phyloP scores from a whole-genome alignment of 108 stramenopile genomes.

The Pseudonitzschia delicatissima region DNA sequence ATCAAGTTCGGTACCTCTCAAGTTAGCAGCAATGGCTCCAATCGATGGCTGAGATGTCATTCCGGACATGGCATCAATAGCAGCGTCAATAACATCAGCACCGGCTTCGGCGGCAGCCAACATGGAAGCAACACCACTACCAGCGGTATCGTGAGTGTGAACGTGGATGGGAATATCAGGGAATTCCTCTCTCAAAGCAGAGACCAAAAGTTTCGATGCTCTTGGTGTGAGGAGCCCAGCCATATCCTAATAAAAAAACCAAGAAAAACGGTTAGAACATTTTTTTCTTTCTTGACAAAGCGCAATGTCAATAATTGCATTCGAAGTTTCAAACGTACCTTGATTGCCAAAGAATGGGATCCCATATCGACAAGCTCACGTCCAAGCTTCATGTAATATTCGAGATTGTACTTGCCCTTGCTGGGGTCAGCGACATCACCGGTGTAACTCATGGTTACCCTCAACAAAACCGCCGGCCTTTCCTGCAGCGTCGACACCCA shows the following conservation, averaged over 20 bases:
- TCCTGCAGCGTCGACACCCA: conserved; percentile 94
- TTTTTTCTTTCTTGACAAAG: too few species aligned
- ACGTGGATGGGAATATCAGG: conserved; percentile 94
- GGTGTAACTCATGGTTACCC: conserved; percentile 92
- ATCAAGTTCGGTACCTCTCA: conserved; percentile 74
- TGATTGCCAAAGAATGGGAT: conserved; percentile 90
- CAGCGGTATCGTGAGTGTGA: conserved; percentile 97
- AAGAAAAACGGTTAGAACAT: neutral
- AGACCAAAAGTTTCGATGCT: conserved; percentile 73
- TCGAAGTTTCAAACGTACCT: conserved; percentile 24
- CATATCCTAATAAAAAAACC: conserved; percentile 63
- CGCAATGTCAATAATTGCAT: neutral
- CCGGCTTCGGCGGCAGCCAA: conserved; percentile 86
- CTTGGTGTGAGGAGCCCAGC: conserved; percentile 91
- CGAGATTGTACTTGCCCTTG: conserved; percentile 84
- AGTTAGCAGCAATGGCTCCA: conserved; percentile 83
- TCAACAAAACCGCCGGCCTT: conserved; percentile 91
- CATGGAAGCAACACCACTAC: conserved; percentile 92
- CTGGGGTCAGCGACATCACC: conserved; percentile 85
- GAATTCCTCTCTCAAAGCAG: conserved; percentile 78
- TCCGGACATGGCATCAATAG: conserved; percentile 90
- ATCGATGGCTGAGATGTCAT: conserved; percentile 92
- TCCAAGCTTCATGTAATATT: conserved; percentile 90
- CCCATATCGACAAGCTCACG: conserved; percentile 66
- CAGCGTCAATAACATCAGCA: conserved; percentile 90